Base-by-base conservation (phyloP, 2,329 filamentous ascomycete genomes). In the Myriangium duriaei region DNA sequence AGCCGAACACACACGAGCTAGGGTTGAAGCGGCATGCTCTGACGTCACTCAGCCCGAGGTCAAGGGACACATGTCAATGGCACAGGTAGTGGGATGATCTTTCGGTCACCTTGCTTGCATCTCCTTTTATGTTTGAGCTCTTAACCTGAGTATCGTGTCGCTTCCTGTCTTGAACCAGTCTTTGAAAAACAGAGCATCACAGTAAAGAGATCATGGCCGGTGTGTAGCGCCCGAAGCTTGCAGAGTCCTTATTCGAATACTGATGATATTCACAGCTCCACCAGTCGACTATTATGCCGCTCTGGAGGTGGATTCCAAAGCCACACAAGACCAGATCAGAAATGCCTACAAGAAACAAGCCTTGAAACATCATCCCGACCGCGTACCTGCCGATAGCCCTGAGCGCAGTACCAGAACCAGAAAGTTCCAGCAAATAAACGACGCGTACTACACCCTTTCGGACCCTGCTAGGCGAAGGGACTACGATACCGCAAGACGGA, bases 291-390 rank as follows among this genome's bases (percentile, higher is more conserved):
- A 57, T 47, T 58, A 59, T 40, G 51, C 55, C 32, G 49, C 55
- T 4, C 54, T 59, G 21, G 50, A 55, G 39, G 40, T 59, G 47
- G 45, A 51, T 36, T 72, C 83, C 24, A 79, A 71, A 49, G 86
- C 88, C 21, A 81, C 76, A 0, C 74, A 78, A 42, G 76, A 86
- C 52, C 81, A 96, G 57, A 79, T 98, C 55, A 81, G 88, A 50
- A 81, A 84, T 68, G 91, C 87, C 35, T 98, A 96, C 69, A 98
- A 98, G 59, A 80, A 81, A 55, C 82, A 83, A 51, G 88, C 88
- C 4, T 68, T 96, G 32, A 93, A 91, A 62, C 86, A 83, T 46
- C 88, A 96, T 58, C 88, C 88, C 2, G 91, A 98, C 58, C 82
- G 91, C 42, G 85, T 98, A 29, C 71, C 86, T 17, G 64, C 73